phyloP scores from a whole-genome alignment of 768 basidiomycete genomes.

The Pulveroboletus ravenelii region DNA sequence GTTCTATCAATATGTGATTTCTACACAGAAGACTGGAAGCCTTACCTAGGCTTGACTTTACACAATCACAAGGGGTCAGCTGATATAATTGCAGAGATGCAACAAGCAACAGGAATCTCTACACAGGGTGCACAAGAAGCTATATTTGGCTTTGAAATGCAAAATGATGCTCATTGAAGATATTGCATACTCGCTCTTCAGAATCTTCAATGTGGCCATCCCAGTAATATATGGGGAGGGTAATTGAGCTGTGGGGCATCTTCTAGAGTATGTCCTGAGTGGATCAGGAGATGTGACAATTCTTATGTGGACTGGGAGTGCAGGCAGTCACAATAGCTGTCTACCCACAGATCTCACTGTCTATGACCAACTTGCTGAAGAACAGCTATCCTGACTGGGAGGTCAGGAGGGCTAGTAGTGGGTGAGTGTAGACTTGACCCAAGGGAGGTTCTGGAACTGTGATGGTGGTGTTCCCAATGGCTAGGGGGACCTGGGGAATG shows the following conservation, averaged over 20 bases:
- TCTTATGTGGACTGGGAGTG: no score
- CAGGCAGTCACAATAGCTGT: conserved; percentile 5
- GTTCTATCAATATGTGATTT: conserved; percentile 14
- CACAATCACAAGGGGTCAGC: conserved; percentile 9
- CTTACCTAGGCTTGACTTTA: conserved; percentile 1
- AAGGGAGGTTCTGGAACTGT: no score
- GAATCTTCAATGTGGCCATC: conserved; percentile 10
- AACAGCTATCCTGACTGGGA: no score
- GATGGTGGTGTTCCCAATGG: no score
- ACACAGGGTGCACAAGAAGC: conserved; percentile 17
- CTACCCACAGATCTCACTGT: neutral
- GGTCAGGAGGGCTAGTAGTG: no score
- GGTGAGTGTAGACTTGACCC: no score
- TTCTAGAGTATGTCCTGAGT: no score
- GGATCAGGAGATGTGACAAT: no score
- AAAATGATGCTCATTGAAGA: conserved; percentile 8
- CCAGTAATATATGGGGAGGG: conserved; percentile 14
- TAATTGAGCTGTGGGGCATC: conserved; percentile 3
- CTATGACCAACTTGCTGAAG: neutral
- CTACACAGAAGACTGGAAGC: conserved; percentile 16
- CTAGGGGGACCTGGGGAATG: no score
- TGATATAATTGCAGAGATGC: conserved; percentile 6
- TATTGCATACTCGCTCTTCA: conserved; percentile 11
- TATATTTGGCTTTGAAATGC: conserved; percentile 8
- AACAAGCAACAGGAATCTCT: no score